These are phyloP conservation scores for Termitomyces sp. DNA, from an alignment of 768 basidiomycete species.

Conservation along the genomic window DNA sequence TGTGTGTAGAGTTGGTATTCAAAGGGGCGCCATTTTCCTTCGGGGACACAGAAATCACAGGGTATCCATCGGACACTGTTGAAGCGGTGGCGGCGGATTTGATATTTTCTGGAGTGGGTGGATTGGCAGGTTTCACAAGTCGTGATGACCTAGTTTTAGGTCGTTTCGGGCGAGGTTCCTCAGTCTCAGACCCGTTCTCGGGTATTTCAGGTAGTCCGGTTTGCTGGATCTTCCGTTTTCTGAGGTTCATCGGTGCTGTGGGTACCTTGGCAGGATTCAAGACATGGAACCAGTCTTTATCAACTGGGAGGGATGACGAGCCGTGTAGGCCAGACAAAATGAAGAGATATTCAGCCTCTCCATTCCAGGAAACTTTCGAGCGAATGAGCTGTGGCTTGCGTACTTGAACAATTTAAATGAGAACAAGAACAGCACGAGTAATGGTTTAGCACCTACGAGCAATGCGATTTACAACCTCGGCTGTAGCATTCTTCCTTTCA, in stretches of 20 bases:
- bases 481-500: conserved; percentile 41
- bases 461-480: conserved; percentile 46
- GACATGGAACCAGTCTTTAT: conserved; percentile 26
- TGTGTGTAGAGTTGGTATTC: not conserved
- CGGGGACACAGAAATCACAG: conserved; percentile 1
- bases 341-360: conserved; percentile 31
- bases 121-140: conserved; percentile 4
- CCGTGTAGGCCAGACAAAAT: conserved; percentile 29
- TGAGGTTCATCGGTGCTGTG: conserved; percentile 23
- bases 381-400: conserved; percentile 32
- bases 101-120: conserved; percentile 2
- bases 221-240: conserved; percentile 27
- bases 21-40: conserved; percentile 1
- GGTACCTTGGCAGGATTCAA: conserved; percentile 25
- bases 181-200: conserved; percentile 20
- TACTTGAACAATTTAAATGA: conserved; percentile 19
- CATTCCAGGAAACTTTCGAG: conserved; percentile 38
- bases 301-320: conserved; percentile 22
- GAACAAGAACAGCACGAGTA: not conserved
- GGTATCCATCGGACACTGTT: not conserved
- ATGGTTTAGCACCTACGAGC: conserved; percentile 36
- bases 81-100: conserved; percentile 1
- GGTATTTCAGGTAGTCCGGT: conserved; percentile 18
- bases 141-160: conserved; percentile 13
- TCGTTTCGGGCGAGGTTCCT: conserved; percentile 24